A percentile compares a stretch with the other conserved stretches of the same genome.
Evolutionary conservation across 2,329 filamentous ascomycete genomes (phyloP).

Genomic region (Diaporthe nobilis): DNA sequence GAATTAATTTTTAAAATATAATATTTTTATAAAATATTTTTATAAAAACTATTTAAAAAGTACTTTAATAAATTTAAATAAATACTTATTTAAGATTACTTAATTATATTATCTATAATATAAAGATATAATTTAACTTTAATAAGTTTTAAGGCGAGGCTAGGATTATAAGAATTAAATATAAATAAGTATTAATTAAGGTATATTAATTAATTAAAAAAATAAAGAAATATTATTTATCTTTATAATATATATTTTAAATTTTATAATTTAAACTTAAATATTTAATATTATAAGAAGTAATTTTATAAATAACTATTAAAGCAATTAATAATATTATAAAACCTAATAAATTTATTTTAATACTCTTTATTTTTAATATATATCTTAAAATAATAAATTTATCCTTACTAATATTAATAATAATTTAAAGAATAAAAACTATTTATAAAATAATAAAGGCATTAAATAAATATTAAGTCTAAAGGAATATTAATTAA

Average conservation of each 20-base stretch:
- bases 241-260: background rate
- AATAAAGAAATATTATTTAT: background rate
- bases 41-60: background rate
- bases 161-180: background rate
- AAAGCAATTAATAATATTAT: background rate
- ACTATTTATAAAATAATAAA: background rate
- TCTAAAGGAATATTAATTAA: background rate
- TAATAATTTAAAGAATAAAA: background rate
- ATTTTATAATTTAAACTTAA: background rate
- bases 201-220: background rate
- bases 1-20: background rate
- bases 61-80: background rate
- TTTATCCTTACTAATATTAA: background rate
- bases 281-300: background rate
- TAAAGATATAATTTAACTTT: background rate
- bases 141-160: background rate
- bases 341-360: background rate
- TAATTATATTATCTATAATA: conserved; percentile 3
- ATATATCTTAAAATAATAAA: background rate
- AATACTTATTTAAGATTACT: background rate
- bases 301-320: background rate
- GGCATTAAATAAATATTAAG: background rate
- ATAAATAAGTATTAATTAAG: background rate
- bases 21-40: background rate
- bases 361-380: background rate